Conservation (phyloP, 2,329 filamentous ascomycete genomes). For the Beauveria medogensis region DNA sequence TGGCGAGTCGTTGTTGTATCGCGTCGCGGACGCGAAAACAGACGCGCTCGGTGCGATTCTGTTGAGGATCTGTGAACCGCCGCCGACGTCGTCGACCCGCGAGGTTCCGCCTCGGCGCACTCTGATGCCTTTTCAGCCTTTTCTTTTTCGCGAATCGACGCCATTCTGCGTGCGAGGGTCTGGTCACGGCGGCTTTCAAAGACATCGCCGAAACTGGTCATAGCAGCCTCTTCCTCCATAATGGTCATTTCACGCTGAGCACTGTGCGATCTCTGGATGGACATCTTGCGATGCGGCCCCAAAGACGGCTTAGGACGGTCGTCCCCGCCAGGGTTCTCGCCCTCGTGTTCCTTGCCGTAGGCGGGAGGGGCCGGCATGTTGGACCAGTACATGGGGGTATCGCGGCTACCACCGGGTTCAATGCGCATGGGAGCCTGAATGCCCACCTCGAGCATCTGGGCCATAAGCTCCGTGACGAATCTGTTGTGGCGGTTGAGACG, state of each 20-base stretch:
- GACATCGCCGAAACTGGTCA: conserved; percentile 37
- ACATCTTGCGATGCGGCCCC: conserved; percentile 3
- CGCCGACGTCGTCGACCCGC: conserved; percentile 8
- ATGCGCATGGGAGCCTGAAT: conserved; percentile 65
- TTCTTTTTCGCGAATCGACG: conserved; percentile 31
- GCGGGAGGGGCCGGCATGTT: conserved; percentile 27
- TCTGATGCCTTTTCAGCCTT: conserved; percentile 17
- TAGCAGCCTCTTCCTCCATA: conserved; percentile 22
- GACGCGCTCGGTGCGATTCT: conserved; percentile 8
- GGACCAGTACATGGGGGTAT: conserved; percentile 54
- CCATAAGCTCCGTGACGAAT: conserved; percentile 87
- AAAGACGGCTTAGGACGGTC: conserved; percentile 10
- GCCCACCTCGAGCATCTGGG: conserved; percentile 71
- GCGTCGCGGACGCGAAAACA: conserved; percentile 4
- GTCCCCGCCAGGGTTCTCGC: conserved; percentile 13
- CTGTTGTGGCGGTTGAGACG: conserved; percentile 88
- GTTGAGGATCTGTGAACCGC: conserved; percentile 3
- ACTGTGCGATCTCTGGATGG: conserved; percentile 11
- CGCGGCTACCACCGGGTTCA: conserved; percentile 60
- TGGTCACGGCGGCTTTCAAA: conserved; percentile 35
- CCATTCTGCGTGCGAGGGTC: conserved; percentile 26
- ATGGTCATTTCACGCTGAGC: conserved; percentile 12
- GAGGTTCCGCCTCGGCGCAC: conserved; percentile 5
- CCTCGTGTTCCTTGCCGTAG: conserved; percentile 22
- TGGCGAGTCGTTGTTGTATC: conserved; percentile 1